Evolutionary conservation across 805 yeast genomes (phyloP), one percentile per base, ranked within the genome.

Genomic region (Nakazawaea holstii): DNA sequence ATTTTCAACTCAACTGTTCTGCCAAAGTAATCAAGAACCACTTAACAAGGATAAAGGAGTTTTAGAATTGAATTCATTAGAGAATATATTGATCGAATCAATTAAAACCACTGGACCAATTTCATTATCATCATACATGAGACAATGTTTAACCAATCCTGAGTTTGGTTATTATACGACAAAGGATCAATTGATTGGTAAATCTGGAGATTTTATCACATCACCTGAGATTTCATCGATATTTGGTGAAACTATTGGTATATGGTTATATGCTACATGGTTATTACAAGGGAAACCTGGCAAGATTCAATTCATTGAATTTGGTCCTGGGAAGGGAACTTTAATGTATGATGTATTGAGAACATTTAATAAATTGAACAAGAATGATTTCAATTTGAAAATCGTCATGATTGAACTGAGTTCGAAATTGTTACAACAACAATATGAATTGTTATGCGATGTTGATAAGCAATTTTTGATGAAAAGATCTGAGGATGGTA

Each of bases 271-370:
- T 50, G 67, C 77, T 10, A 60, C 65, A 9, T 86, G 90, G 87
- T 50, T 74, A 31, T 59, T 68, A 1, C 91, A 84, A 53, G 71
- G 76, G 27, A 68, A 61, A 39, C 82, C 87, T 0, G 35, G 55
- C n/a, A 57, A 59, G 10, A 63, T 84, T 26, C 66, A 82, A 44
- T 58, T 88, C 9, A 69, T 86, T 8, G 96, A 88, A 61, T 80
- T 87, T 61, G 96, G 96, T 0, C 96, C 96, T 0, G 96, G 96
- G 4, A 72, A 75, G 54, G 96, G 96, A 1, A 85, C 95, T 0
- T 65, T 88, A 53, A 80, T 86, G 82, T 67, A 68, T 55, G 96
- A 88, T 58, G 65, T 77, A 40, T 59, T 87, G 52, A 61, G 62
- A 10, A 66, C 74, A 1, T 73, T 81, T 57, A 68, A 72, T 44